Evolutionary conservation across 2,329 filamentous ascomycete species (phyloP).

Genomic region (Trichoderma koningii): DNA sequence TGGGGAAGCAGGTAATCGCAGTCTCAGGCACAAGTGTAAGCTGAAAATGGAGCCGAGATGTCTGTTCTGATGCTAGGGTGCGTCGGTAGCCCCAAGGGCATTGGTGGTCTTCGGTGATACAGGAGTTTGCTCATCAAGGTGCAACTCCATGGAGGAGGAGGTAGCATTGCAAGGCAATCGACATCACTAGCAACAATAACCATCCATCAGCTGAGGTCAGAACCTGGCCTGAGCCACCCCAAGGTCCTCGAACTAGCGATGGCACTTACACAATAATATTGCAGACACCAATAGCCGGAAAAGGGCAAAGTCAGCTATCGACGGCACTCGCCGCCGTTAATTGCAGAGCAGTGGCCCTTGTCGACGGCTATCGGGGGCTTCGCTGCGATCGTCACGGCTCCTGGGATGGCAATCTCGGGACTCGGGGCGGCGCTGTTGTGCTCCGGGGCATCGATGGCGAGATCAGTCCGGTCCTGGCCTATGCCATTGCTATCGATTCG

Average conservation of each 20-base stretch:
- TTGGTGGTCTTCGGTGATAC: background rate
- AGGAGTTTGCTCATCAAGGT: background rate
- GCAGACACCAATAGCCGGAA: background rate
- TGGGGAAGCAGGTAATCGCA: constrained; percentile 3
- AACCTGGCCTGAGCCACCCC: constrained; percentile 10
- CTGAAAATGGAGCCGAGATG: background rate
- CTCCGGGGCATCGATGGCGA: constrained; percentile 21
- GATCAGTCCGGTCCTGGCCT: background rate
- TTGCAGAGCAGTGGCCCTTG: background rate
- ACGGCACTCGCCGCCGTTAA: constrained; percentile 8
- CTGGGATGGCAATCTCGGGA: constrained; percentile 18
- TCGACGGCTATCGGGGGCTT: background rate
- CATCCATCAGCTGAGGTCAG: constrained; percentile 23
- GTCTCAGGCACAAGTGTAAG: constrained; percentile 3
- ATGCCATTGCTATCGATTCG: background rate
- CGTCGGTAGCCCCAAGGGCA: background rate
- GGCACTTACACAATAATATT: background rate
- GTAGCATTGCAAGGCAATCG: too few relatives aligned
- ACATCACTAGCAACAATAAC: background rate
- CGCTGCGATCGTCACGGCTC: constrained; percentile 15
- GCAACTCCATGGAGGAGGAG: background rate
- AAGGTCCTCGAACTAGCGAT: background rate
- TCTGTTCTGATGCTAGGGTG: background rate
- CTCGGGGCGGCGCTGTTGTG: constrained; percentile 25
- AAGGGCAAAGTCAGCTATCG: background rate